Evolutionary conservation across 192 early-diverging fungal genomes (phyloP), one percentile per base, ranked within the genome.

Genomic region (Backusella mclennaniae): DNA sequence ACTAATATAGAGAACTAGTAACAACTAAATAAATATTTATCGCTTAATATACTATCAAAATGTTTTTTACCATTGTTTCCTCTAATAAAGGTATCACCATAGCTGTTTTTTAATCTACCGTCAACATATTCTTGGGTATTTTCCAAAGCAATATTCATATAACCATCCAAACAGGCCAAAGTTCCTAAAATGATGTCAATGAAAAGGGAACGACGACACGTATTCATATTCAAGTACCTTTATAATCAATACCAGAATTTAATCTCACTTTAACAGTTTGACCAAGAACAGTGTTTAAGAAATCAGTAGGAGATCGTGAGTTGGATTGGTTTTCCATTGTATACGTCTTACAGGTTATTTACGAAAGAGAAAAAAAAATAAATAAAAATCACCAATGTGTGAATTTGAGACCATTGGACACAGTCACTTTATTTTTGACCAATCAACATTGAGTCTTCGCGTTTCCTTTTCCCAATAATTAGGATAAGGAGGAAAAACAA

Each of bases 111-210:
- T 38, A 95, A 84, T 70, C 93, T 86, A n/a, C 97, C 97, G 80
- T 97, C 92, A 35, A 97, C 96, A 69, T 93, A 97, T 84, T 99
- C 97, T 77, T 97, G 92, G 6, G 96, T 97, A 73, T 96, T 90
- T 85, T 98, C 97, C 80, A 99, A 74, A 14, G 96, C 97, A 86
- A 99, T 97, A 84, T 99, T 98, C 97, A 95, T 95, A 75, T 95
- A 99, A 12, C 96, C 95, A 80, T 99, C 96, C 73, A 99, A 80
- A 82, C 96, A 97, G 17, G 96, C 93, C 52, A 98, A 85, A 11
- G 92, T 87, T 26, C 94, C 94, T 95, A 78, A 26, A 0, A 63
- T 4, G 3, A 26, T 63, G 46, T 49, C 19, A 49, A 49, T 49
- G 46, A 49, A 14, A 44, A 6, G 6, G 1, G n/a, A 19, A 0